Evolutionary conservation across 2,329 filamentous ascomycete genomes (phyloP), one percentile per base, ranked within the genome.

Genomic region (Penicillium brasilianum): DNA sequence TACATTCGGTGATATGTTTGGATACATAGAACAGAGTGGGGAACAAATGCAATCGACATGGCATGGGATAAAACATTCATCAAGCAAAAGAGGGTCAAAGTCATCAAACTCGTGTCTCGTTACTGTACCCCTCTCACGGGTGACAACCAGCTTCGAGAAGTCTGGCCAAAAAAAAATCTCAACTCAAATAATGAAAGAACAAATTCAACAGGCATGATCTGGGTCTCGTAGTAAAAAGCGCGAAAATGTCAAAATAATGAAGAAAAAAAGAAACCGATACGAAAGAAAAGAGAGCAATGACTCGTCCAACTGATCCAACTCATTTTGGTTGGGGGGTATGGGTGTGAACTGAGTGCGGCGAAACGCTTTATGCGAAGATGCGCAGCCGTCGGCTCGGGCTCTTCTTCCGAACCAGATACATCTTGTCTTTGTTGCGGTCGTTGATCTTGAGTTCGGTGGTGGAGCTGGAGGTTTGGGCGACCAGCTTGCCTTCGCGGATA

Each of bases 401-500:
- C 75, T 81, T 82, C 71, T 80, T 78, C 43, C 79, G 72, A 36
- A 83, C 79, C 49, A 83, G 67, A 59, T 75, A 81, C 74, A 82
- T 73, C 60, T 76, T 79, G 64, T 82, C 80, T 57, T 74, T 77
- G 57, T 76, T 73, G 36, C 69, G 71, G 66, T 80, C 78, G 55
- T 79, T 78, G 66, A 80, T 72, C 58, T 72, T 76, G 50, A 79
- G 66, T 58, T 80, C 78, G 25, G 77, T 79, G 48, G 73, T 65
- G n/a, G 72, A 72, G 63, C 62, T 69, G 48, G 76, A 76, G 22
- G 69, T 73, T 61, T 76, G 63, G n/a, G 72, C 66, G 56, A 80
- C 62, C 44, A 77, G 61, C 50, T 75, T 76, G 52, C 81, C 82
- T 70, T 87, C 84, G n/a, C 88, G 87, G 64, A 91, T 74, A 46